phyloP scores from a whole-genome alignment of 169 alveolate genomes.

The Amoebophrya sp. region DNA sequence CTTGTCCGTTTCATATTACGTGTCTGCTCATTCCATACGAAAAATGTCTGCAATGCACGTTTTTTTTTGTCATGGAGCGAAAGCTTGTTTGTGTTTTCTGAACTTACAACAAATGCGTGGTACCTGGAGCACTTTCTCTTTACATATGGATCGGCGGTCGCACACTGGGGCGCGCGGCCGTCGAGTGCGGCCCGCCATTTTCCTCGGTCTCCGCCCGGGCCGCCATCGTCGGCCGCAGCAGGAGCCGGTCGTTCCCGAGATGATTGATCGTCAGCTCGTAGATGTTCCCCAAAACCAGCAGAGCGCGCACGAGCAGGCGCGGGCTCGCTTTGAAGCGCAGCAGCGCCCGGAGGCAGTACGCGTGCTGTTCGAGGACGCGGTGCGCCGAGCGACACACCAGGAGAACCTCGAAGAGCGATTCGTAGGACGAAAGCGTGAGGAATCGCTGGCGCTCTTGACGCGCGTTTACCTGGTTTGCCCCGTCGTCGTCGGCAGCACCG shows the following conservation, averaged over 20 bases:
- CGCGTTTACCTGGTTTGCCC: background rate
- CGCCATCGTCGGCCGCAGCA: too few relatives aligned
- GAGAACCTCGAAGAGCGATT: background rate
- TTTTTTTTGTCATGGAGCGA: too few relatives aligned
- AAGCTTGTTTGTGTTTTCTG: too few relatives aligned
- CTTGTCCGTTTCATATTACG: too few relatives aligned
- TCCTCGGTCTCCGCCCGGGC: too few relatives aligned
- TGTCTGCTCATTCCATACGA: too few relatives aligned
- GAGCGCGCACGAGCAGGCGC: background rate
- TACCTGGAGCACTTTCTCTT: too few relatives aligned
- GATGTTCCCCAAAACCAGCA: background rate
- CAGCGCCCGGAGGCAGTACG: background rate
- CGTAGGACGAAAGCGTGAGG: background rate
- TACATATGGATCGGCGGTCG: too few relatives aligned
- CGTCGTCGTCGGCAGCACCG: background rate
- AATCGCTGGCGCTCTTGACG: slow-evolving; percentile 4
- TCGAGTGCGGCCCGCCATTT: too few relatives aligned
- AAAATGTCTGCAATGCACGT: too few relatives aligned
- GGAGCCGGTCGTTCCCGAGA: background rate
- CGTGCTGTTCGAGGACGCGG: background rate
- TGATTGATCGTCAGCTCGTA: background rate
- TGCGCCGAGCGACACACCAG: background rate
- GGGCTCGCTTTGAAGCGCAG: background rate
- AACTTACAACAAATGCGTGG: too few relatives aligned
- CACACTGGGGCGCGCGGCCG: too few relatives aligned